Evolutionary conservation across 1,284 basidiomycete species (phyloP), one percentile per base, ranked within the genome.

Genomic region (Cutaneotrichosporon dermatis): DNA sequence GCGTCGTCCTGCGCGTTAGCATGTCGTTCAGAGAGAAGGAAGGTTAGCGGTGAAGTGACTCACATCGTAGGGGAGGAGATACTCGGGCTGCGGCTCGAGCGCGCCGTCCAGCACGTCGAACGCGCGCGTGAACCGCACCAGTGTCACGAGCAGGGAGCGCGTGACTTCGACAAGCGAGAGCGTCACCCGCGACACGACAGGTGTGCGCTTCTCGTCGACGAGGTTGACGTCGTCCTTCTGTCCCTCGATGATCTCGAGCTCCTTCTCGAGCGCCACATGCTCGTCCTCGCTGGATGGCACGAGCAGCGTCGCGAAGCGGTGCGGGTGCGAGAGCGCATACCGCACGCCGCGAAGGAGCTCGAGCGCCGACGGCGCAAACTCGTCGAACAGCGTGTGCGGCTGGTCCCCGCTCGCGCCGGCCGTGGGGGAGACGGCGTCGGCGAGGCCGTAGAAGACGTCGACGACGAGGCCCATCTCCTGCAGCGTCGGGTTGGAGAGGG

Each of bases 321-420:
- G 88, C 6, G 94, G 92, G 77, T 96, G 93, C 1, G 90, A 88
- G 55, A 95, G 81, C 0, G 91, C 89, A 68, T 93, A 92, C 71
- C 92, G 92, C 58, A 95, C 77, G 62, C 92, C 88, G 71, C 92
- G 90, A 0, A 98, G 80, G n/a, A 94, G 83, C 41, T 83, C 78
- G 15, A 93, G 79, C 0, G 86, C 85, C 58, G 84, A 84, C 2
- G 80, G 79, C 2, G 84, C 83, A 72, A 90, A 90, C 11, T 84
- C 84, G 0, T 82, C 81, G 41, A 92, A 79, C 2, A 90, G 56
- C 16, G 37, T 35, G 41, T 42, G 39, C 2, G 51, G 51, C 15
- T 15, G 25, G 25, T 25, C 25, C 3, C 25, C 25, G 40, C 44
- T 11, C 33, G 37, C 13, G 40, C 15, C 43, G 51, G 85, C 58